Base-by-base conservation (phyloP, 139 green algal genomes). In the Coelastrella sp. region DNA sequence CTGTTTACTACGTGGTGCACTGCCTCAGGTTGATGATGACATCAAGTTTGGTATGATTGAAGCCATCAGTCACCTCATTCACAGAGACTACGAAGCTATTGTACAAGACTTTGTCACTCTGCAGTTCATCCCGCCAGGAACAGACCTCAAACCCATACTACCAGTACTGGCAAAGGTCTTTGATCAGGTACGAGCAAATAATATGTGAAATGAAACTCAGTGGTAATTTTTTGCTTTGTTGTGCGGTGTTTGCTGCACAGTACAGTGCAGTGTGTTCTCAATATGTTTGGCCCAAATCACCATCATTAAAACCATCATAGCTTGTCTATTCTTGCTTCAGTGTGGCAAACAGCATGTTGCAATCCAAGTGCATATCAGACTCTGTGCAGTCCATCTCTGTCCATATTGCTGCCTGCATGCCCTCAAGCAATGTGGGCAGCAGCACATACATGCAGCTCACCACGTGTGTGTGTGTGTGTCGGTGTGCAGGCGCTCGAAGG, bases 11-110 rank as follows among this genome's bases (percentile, higher is more conserved):
- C 32, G 32, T 47, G 32, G 32, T 47, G 32, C 1, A 47, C 32
- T 47, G 32, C 32, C 73, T 20, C 73, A 96, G 76, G 88, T 98
- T 0, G 95, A 98, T 90, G 95, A 99, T 73, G 92, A 98, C 90
- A 97, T 99, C 94, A 99, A 98, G 92, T 99, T 97, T 91, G 98
- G 98, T 80, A 99, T 99, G 98, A 99, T 99, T 60, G 98, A 99
- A 91, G 98, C 98, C 17, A 99, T 99, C 91, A 95, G 91, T 61
- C 98, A 99, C 92, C 95, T 99, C 59, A 99, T 99, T 84, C 98
- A 99, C 94, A 93, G 98, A 20, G 98, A 99, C 94, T 99, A 99
- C 79, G 96, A 98, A 65, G 96, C 96, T 23, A 99, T 99, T 86
- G 96, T 98, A 17, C 91, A 96, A 32, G 98, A 99, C 94, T 99